These are phyloP conservation scores for Saksenaea vasiformis DNA, from an alignment of 371 early-diverging fungal species.

Conservation along the genomic window DNA sequence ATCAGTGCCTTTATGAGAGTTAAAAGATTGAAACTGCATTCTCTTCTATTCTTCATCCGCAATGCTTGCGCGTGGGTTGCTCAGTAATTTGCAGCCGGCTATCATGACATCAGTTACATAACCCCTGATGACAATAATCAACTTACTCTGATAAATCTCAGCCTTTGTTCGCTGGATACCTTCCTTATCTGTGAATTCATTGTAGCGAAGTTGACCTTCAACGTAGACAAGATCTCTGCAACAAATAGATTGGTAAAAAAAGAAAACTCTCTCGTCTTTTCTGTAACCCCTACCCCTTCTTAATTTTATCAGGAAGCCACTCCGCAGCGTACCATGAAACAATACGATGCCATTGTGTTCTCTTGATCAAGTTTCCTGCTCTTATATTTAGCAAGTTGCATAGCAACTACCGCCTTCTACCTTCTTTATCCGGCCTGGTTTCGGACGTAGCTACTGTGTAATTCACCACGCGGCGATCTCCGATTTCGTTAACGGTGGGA, in stretches of 20 bases:
- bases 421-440: slow-evolving; percentile 55
- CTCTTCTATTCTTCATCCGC: background rate
- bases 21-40: background rate
- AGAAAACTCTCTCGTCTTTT: background rate
- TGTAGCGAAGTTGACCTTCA: slow-evolving; percentile 62
- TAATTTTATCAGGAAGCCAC: slow-evolving; percentile 47
- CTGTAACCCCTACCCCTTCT: slow-evolving; percentile 47
- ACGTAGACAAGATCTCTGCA: slow-evolving; percentile 62
- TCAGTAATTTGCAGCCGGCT: background rate
- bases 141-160: slow-evolving; percentile 57
- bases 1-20: no score
- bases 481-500: slow-evolving; percentile 41
- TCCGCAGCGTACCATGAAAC: slow-evolving; percentile 48
- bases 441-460: slow-evolving; percentile 65
- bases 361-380: slow-evolving; percentile 55
- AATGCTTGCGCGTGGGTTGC: background rate
- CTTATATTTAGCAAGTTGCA: background rate
- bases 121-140: background rate
- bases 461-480: slow-evolving; percentile 48
- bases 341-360: slow-evolving; percentile 66
- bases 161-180: slow-evolving; percentile 57
- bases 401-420: slow-evolving; percentile 19
- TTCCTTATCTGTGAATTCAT: slow-evolving; percentile 62
- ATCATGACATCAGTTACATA: background rate
- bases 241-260: background rate